A percentile compares a stretch with the other conserved stretches of the same genome.
These are phyloP conservation scores for Solanum rostratum DNA, from an alignment of 257 asterid genomes.

Conservation along the genomic window DNA sequence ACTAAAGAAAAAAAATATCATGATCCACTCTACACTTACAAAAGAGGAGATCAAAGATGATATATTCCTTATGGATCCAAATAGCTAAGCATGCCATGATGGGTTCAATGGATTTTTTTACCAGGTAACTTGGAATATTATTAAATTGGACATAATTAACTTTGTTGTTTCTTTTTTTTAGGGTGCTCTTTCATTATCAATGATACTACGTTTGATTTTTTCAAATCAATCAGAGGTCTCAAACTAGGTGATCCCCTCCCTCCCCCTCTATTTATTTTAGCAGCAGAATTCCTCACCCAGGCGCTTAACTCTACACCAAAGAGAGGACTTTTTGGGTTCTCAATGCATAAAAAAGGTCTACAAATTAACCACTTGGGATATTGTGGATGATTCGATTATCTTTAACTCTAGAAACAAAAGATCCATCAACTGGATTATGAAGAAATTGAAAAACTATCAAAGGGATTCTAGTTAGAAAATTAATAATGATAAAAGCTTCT, in stretches of 20 bases:
- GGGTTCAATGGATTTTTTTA: neutral
- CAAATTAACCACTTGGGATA: too few species aligned
- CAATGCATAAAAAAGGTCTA: too few species aligned
- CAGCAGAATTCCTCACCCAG: too few species aligned
- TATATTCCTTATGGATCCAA: neutral
- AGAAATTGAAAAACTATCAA: too few species aligned
- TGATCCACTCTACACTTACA: neutral
- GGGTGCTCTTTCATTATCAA: neutral
- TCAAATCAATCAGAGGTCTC: neutral
- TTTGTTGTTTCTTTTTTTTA: neutral
- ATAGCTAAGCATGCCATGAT: neutral
- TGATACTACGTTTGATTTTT: too few species aligned
- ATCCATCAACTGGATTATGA: too few species aligned
- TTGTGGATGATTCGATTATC: too few species aligned
- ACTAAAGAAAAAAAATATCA: too few species aligned
- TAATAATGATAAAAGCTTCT: too few species aligned
- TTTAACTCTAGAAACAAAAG: too few species aligned
- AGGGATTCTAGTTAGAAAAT: too few species aligned
- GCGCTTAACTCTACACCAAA: neutral
- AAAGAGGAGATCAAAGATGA: neutral
- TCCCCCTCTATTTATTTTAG: neutral
- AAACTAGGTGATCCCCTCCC: neutral
- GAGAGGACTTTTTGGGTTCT: too few species aligned
- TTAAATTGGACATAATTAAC: neutral
- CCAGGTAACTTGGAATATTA: neutral